Base-by-base conservation (phyloP, 805 yeast genomes). In the Candida oleophila region DNA sequence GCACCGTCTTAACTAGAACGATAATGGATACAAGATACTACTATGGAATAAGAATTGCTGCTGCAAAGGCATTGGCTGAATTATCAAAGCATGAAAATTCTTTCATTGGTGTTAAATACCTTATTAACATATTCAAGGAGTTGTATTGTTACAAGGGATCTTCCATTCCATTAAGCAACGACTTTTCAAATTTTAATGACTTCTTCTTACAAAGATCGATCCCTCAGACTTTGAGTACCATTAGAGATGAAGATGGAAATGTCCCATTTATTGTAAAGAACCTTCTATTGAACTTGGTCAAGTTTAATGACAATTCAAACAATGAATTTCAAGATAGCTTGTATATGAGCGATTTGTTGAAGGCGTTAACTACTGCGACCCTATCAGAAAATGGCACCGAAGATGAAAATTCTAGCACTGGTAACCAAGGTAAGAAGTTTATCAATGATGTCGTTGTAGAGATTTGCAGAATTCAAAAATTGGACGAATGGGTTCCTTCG, bases 401-500 rank as follows among this genome's bases (percentile, higher is more conserved):
- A 12, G 25, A 15, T 3, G 20, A 14, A n/a, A 21, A 18, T 12
- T 19, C 42, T 11, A 16, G 16, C 11, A 21, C 16, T 21, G n/a
- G 14, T 21, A n/a, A 41, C 39, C 38, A 48, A 3, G 49, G 41
- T 21, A 42, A 48, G 7, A 51, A 53, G 35, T 67, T 69, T 38
- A 49, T 59, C 8, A 51, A 50, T 9, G 57, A 52, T n/a, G 74
- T 66, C 3, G 44, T 83, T 5, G 74, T 76, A 4, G 97, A 91
- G 58, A 71, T 94, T 40, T 81, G 83, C 46, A 76, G 97, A 48
- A 77, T 83, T 49, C 81, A 82, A 53, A 82, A 90, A 50, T 75
- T 94, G 67, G 98, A 92, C 57, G 82, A 79, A 38, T 89, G 95
- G 95, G 74, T 85, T 5, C 92, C 97, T 1, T 84, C 96, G 0